These are phyloP conservation scores for Nothophaeocryptopus gaeumannii DNA, from an alignment of 2,329 filamentous ascomycete genomes.

Conservation along the genomic window DNA sequence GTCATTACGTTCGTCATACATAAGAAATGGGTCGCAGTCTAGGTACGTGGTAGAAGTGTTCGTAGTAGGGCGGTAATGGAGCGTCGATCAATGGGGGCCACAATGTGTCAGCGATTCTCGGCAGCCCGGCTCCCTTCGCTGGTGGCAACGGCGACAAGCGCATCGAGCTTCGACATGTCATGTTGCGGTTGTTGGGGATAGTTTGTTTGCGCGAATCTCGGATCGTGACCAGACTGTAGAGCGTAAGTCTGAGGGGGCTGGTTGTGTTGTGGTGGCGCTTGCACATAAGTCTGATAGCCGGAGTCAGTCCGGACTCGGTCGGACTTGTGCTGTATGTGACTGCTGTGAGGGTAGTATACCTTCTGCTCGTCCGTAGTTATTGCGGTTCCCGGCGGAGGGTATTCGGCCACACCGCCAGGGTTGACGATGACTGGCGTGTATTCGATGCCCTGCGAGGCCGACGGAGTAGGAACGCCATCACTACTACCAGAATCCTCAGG, in stretches of 20 bases:
- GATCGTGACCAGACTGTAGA: conserved; percentile 35
- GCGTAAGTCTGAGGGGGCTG: conserved; percentile 32
- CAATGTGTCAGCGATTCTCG: conserved; percentile 22
- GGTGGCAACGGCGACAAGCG: conserved; percentile 64
- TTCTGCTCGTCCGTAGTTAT: conserved; percentile 41
- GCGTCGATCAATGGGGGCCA: not conserved
- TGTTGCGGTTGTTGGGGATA: conserved; percentile 34
- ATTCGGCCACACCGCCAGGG: conserved; percentile 48
- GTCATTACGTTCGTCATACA: conserved; percentile 10
- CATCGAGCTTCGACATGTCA: conserved; percentile 58
- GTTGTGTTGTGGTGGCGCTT: conserved; percentile 18
- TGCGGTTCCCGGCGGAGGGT: conserved; percentile 38
- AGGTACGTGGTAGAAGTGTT: not conserved
- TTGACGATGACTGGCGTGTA: conserved; percentile 54
- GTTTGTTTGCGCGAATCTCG: conserved; percentile 28
- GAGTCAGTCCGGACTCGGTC: conserved; percentile 34
- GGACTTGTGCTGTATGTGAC: conserved; percentile 24
- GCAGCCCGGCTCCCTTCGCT: conserved; percentile 48
- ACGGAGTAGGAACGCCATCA: conserved; percentile 54
- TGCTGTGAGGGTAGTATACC: conserved; percentile 21
- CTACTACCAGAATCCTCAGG: conserved; percentile 57
- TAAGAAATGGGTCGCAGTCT: not conserved
- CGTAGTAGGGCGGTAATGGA: not conserved
- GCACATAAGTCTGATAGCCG: conserved; percentile 32
- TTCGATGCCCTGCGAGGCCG: conserved; percentile 48